Conservation (phyloP, 2,329 filamentous ascomycete species). For the Aspergillus chevalieri region DNA sequence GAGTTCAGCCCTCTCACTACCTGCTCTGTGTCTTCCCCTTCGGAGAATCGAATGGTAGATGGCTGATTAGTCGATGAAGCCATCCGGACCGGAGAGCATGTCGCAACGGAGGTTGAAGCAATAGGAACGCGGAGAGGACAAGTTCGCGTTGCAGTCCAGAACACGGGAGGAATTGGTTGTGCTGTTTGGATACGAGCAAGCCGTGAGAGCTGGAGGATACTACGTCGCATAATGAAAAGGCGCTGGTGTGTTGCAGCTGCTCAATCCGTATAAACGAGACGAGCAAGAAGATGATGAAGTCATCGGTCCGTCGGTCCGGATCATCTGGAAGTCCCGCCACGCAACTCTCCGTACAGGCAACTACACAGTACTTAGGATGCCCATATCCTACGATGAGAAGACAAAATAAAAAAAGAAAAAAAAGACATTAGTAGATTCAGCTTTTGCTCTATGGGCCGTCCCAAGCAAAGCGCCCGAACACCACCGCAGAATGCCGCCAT, state of each 20-base stretch:
- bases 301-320: not conserved
- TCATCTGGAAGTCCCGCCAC: no score
- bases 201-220: not conserved
- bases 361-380: no score
- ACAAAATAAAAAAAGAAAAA: no score
- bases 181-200: not conserved
- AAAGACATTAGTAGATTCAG: no score
- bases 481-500: not conserved
- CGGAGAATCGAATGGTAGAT: constrained; percentile 16
- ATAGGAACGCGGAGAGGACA: not conserved
- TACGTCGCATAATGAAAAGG: not conserved
- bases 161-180: not conserved
- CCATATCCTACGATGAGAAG: no score
- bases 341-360: no score
- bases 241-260: not conserved
- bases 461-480: not conserved
- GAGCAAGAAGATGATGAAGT: not conserved
- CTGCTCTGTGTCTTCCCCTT: constrained; percentile 22
- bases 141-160: not conserved
- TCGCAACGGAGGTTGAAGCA: not conserved
- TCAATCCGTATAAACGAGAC: not conserved
- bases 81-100: not conserved
- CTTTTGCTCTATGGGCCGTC: not conserved
- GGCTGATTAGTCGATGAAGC: not conserved
- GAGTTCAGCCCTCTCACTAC: constrained; percentile 17